These are phyloP conservation scores for Xeromyces bisporus DNA, from an alignment of 495 filamentous ascomycete genomes.

Conservation along the genomic window DNA sequence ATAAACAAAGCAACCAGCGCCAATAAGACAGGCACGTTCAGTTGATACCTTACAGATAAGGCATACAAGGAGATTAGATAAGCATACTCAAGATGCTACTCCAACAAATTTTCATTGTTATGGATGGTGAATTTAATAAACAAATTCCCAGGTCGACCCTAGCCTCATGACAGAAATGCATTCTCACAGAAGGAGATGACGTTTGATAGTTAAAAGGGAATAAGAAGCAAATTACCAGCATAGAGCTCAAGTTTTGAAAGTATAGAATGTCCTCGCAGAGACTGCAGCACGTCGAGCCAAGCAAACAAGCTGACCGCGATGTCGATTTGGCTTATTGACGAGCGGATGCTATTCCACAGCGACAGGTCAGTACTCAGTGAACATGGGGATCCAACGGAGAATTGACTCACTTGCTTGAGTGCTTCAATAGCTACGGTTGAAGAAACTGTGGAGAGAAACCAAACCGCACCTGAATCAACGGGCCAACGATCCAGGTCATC, in stretches of 20 bases:
- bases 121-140: too few species aligned
- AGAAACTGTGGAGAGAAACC: slow-evolving; percentile 10
- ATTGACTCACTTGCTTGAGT: slow-evolving; percentile 7
- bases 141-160: too few species aligned
- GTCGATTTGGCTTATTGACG: neutral
- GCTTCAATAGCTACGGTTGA: slow-evolving; percentile 8
- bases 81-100: too few species aligned
- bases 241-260: neutral
- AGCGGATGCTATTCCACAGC: neutral
- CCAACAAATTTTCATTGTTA: too few species aligned
- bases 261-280: neutral
- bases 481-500: slow-evolving; percentile 17
- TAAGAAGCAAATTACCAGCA: too few species aligned
- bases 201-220: too few species aligned
- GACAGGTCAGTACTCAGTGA: neutral
- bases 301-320: neutral
- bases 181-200: too few species aligned
- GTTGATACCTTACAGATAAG: too few species aligned
- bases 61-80: too few species aligned
- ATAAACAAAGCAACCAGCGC: too few species aligned
- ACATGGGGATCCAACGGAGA: neutral
- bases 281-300: neutral
- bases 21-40: too few species aligned
- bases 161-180: too few species aligned
- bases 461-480: slow-evolving; percentile 11